Evolutionary conservation across 306 rosid species (phyloP), one percentile per base, ranked within the genome.

Genomic region (Lathyrus aphaca): DNA sequence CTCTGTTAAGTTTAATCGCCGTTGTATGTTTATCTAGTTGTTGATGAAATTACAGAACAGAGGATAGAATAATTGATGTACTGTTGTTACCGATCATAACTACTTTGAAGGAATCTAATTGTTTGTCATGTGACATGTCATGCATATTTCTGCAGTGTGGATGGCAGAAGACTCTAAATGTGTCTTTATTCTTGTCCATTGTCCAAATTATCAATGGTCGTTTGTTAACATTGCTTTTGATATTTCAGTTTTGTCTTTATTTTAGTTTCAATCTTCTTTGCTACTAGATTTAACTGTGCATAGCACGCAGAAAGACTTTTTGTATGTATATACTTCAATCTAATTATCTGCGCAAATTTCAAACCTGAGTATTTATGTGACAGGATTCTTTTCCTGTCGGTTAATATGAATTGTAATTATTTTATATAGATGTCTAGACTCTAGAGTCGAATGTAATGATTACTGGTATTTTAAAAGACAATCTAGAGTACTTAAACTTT

Each of bases 251-350:
- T 48, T 66, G 9, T 61, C 69, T 17, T 39, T 4, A 51, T 51
- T 51, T 60, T 54, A 15, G 50, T 18, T 73, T 74, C 56, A 35
- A 12, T 45, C 61, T n/a, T n/a, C n/a, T n/a, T n/a, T n/a, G n/a
- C n/a, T n/a, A n/a, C n/a, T n/a, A n/a, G n/a, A n/a, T n/a, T n/a
- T n/a, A n/a, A n/a, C n/a, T n/a, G n/a, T n/a, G n/a, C n/a, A n/a
- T n/a, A n/a, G n/a, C n/a, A n/a, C n/a, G n/a, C n/a, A n/a, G n/a
- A n/a, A n/a, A n/a, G n/a, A n/a, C n/a, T n/a, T n/a, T n/a, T n/a
- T n/a, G n/a, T n/a, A n/a, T n/a, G n/a, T n/a, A n/a, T n/a, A n/a
- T n/a, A n/a, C n/a, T n/a, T n/a, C n/a, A n/a, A n/a, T n/a, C n/a
- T n/a, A n/a, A n/a, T n/a, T n/a, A n/a, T n/a, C n/a, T n/a, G n/a